A percentile compares a stretch with the other conserved stretches of the same genome.
Conservation (phyloP, 2,329 filamentous ascomycete species). For the Exserohilum turcica region DNA sequence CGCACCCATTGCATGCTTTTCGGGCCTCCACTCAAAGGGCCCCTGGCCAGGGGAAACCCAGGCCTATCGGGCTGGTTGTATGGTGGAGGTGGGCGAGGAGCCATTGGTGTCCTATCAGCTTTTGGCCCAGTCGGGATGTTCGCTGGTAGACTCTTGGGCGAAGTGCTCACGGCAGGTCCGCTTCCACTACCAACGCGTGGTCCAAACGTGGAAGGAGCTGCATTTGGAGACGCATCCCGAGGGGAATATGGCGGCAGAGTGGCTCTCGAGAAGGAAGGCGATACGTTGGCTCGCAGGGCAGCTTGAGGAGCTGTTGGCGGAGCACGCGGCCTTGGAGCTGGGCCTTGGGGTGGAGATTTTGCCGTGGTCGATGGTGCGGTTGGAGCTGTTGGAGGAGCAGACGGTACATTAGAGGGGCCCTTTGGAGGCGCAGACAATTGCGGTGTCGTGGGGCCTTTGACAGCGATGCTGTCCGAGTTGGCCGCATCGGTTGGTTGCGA, state of each 20-base stretch:
- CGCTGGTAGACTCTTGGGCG: constrained; percentile 42
- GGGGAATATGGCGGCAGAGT: constrained; percentile 30
- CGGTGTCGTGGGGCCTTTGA: constrained; percentile 18
- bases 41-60: constrained; percentile 35
- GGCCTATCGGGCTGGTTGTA: constrained; percentile 39
- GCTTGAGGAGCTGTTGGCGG: constrained; percentile 45
- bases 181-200: constrained; percentile 29
- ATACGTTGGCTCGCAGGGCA: constrained; percentile 36
- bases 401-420: constrained; percentile 2
- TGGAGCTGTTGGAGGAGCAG: constrained; percentile 11
- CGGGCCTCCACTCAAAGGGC: constrained; percentile 40
- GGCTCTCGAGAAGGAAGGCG: constrained; percentile 41
- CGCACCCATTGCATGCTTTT: constrained; percentile 52
- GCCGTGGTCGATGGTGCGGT: constrained; percentile 18
- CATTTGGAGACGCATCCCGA: constrained; percentile 37
- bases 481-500: constrained; percentile 9
- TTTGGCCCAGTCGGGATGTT: constrained; percentile 51
- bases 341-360: constrained; percentile 39
- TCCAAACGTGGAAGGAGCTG: constrained; percentile 30
- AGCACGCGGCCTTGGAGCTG: constrained; percentile 32
- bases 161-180: constrained; percentile 37
- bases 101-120: constrained; percentile 41
- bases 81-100: constrained; percentile 36
- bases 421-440: constrained; percentile 15
- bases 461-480: constrained; percentile 19